phyloP scores from a whole-genome alignment of 768 basidiomycete species.

The Pleurotus ostreatus region DNA sequence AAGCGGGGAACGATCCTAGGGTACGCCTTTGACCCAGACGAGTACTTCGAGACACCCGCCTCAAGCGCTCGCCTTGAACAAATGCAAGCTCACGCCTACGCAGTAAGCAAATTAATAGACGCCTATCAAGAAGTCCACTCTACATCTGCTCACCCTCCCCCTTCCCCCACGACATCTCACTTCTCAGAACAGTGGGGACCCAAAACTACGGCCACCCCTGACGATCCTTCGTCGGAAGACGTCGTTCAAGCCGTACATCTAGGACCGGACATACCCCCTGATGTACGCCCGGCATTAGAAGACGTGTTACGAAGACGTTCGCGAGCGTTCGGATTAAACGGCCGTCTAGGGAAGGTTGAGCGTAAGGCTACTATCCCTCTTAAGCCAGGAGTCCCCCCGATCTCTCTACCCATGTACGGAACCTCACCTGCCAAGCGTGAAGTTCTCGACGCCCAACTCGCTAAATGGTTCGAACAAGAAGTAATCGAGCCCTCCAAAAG shows the following conservation, averaged over 20 bases:
- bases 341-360: conserved; percentile 23
- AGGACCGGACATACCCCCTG: conserved; percentile 13
- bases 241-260: conserved; percentile 13
- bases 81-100: neutral
- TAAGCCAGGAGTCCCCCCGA: conserved; percentile 19
- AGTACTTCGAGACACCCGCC: conserved; percentile 9
- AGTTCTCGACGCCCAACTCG: conserved; percentile 25
- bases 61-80: neutral
- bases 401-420: conserved; percentile 21
- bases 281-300: conserved; percentile 10
- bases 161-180: neutral
- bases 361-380: conserved; percentile 21
- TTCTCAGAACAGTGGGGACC: conserved; percentile 13
- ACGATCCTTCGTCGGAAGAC: conserved; percentile 5
- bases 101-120: conserved; percentile 8
- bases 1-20: conserved; percentile 13
- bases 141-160: neutral
- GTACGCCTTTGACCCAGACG: neutral
- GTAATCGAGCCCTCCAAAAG: conserved; percentile 37
- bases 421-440: conserved; percentile 23
- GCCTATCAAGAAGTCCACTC: neutral
- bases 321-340: conserved; percentile 26
- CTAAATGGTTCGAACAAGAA: conserved; percentile 26
- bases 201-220: conserved; percentile 19
- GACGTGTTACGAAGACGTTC: conserved; percentile 13